Evolutionary conservation across 148 eudicot species (phyloP), one percentile per base, ranked within the genome.

Genomic region (Polygonum maritimum): DNA sequence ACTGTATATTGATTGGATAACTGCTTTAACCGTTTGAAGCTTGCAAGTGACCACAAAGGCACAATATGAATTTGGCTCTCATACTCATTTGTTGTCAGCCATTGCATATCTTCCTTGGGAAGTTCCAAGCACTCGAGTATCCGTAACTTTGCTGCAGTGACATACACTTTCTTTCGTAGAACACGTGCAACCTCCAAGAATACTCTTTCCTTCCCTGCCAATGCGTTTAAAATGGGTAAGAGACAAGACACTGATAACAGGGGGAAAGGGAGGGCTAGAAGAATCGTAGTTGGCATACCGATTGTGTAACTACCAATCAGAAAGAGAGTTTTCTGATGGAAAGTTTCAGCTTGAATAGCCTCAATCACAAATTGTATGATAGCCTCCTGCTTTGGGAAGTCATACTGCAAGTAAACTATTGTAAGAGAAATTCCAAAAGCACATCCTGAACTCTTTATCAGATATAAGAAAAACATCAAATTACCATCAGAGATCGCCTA

Each of bases 41-140:
- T 95, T 41, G 94, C 94, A 52, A 95, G 89, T 51, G 92, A 86
- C 98, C 98, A 95, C 96, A 95, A 84, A 52, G 97, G 98, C 62
- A 92, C 98, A 40, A 95, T 89, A 82, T 95, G 98, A 78, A 95
- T 92, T 57, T 95, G 90, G 86, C 94, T 90, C 84, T 95, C 98
- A 70, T 76, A 74, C 74, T 90, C 98, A 73, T 90, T 89, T 71
- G 60, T 45, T 5, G 98, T 95, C 62, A 95, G 76, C 96, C 92
- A 90, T 77, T 85, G 94, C 91, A 88, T 89, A 80, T 92, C 97
- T 84, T 95, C 96, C 21, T 71, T 70, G 5, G 91, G 83, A 48
- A 92, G 82, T 51, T 84, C 96, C 78, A 95, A 84, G 78, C 98
- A 95, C 81, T 92, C 89, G 79, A 92, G 86, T 60, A 92, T 70